phyloP scores from a whole-genome alignment of 345 rosid genomes.

The Sonneratia caseolaris region DNA sequence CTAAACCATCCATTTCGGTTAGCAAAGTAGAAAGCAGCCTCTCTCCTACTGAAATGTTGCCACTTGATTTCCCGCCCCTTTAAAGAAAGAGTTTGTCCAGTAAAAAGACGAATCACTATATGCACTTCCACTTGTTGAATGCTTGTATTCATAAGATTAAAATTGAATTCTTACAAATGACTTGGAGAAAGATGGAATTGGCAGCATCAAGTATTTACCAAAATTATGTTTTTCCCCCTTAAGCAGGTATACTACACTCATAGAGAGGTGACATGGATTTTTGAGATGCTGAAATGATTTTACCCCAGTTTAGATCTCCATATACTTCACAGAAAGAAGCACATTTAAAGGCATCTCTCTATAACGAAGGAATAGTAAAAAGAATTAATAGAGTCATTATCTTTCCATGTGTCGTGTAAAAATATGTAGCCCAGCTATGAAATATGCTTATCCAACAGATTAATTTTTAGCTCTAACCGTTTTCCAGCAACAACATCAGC shows the following conservation, averaged over 20 bases:
- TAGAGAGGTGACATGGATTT: not conserved
- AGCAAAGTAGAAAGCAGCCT: constrained; percentile 84
- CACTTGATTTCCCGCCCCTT: constrained; percentile 70
- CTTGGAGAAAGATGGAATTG: not conserved
- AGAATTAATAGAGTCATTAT: not conserved
- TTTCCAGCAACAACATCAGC: constrained; percentile 81
- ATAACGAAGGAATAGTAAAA: not conserved
- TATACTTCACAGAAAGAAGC: not conserved
- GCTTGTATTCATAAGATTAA: not conserved
- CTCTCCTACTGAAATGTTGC: constrained; percentile 63
- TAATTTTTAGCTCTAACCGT: constrained; percentile 31
- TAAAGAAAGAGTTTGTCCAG: not conserved
- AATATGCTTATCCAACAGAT: not conserved
- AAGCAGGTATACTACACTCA: too few relatives aligned
- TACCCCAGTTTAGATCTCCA: not conserved
- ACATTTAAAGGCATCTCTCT: not conserved
- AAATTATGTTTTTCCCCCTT: too few relatives aligned
- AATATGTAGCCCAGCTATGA: not conserved
- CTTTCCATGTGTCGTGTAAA: not conserved
- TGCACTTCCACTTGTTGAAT: not conserved
- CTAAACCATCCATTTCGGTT: constrained; percentile 97
- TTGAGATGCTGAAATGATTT: not conserved
- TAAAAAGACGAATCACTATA: not conserved
- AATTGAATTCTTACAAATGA: not conserved
- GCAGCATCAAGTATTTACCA: not conserved